Evolutionary conservation across 2,329 filamentous ascomycete genomes (phyloP), one percentile per base, ranked within the genome.

Genomic region (Pseudomassariella vexata): DNA sequence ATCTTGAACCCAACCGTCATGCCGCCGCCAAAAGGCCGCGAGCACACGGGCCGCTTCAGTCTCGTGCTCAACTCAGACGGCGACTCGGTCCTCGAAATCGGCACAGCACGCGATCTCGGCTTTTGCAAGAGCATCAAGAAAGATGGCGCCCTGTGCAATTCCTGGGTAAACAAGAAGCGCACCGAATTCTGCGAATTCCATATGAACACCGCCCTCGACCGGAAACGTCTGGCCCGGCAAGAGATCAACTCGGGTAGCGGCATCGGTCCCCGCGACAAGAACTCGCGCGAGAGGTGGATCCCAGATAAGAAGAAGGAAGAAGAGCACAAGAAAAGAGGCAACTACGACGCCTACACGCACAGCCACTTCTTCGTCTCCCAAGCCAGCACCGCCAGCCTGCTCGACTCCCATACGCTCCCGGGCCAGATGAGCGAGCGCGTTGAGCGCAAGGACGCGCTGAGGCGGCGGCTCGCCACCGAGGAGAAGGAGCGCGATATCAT

Each of bases 151-250:
- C 63, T 73, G 28, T 98, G 92, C 57, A 78, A 74, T 20, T 65
- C 75, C 18, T 98, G 92, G 92, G 71, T 98, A 38, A 90, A 98
- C 56, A 78, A 76, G 43, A 79, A 87, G 32, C 85, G 88, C 48
- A 95, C 89, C 0, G 81, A 94, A 47, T 86, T 84, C 53, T 98
- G 92, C 61, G 88, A 95, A 43, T 98, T 83, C 46, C 92, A 98
- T 57, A 78, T 94, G 44, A 88, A 94, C 46, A 66, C 86, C 17
- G 82, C 86, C 17, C 64, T 96, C 3, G 74, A 79, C 34, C 89
- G 85, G 52, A 77, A 51, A 33, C 65, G 68, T 19, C 49, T 45
- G 18, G 46, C 42, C 0, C 38, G 49, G 8, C 47, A 55, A 28
- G 47, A 55, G 30, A 56, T 54, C 32, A 57, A 58, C 24, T 50